Percentiles rank a stretch among this genome's conserved stretches.
Evolutionary conservation across 345 rosid species (phyloP).

Genomic region (Conringia planisiliqua): DNA sequence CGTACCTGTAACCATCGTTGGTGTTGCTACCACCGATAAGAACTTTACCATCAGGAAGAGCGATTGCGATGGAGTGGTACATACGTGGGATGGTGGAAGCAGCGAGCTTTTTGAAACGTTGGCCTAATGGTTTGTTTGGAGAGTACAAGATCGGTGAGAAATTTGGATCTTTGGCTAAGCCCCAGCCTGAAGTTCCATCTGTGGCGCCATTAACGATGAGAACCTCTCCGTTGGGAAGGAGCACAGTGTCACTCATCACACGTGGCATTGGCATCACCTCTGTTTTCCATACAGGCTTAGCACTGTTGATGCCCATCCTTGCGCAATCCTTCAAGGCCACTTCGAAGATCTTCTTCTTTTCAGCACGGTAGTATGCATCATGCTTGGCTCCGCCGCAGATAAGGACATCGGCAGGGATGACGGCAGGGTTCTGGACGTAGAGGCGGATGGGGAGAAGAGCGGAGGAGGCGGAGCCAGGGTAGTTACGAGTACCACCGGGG

Average conservation of each 20-base stretch:
- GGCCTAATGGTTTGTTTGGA: slow-evolving; percentile 17
- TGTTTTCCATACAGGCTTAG: slow-evolving; percentile 48
- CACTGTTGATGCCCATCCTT: slow-evolving; percentile 42
- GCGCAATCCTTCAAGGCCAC: slow-evolving; percentile 57
- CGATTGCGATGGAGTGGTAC: slow-evolving; percentile 50
- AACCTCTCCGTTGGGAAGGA: slow-evolving; percentile 68
- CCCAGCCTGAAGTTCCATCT: slow-evolving; percentile 62
- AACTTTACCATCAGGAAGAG: slow-evolving; percentile 56
- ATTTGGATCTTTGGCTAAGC: slow-evolving; percentile 53
- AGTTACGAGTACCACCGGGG: slow-evolving; percentile 68
- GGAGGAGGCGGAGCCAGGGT: slow-evolving; percentile 64
- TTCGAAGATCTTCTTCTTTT: slow-evolving; percentile 16
- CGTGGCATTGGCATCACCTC: slow-evolving; percentile 68
- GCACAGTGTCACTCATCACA: slow-evolving; percentile 61
- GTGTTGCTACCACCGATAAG: slow-evolving; percentile 71
- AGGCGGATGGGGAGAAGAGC: slow-evolving; percentile 61
- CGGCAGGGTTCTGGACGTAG: neutral
- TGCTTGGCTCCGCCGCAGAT: slow-evolving; percentile 54
- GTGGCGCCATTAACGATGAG: slow-evolving; percentile 63
- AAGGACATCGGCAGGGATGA: slow-evolving; percentile 45
- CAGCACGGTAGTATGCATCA: slow-evolving; percentile 35
- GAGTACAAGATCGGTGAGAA: slow-evolving; percentile 43
- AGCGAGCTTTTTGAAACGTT: slow-evolving; percentile 40
- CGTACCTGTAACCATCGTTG: slow-evolving; percentile 45
- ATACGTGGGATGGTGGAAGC: slow-evolving; percentile 47